Evolutionary conservation across 768 basidiomycete genomes (phyloP).

Genomic region (Austroboletus eburneus): DNA sequence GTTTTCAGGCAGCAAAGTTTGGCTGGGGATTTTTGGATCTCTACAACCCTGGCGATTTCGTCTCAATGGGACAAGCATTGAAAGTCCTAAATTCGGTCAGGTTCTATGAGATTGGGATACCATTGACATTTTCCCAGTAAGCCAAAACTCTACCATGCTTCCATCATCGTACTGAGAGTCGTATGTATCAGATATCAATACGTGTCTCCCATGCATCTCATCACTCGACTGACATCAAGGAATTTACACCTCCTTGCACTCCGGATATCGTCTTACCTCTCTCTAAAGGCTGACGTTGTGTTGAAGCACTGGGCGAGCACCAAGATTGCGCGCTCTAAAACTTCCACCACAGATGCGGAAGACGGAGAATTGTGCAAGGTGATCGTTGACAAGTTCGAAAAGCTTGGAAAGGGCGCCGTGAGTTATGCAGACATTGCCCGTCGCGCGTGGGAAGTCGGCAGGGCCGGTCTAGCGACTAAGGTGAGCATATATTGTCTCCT

Average conservation of each 20-base stretch:
- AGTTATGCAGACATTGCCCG: constrained; percentile 95
- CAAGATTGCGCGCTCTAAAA: constrained; percentile 75
- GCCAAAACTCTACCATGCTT: constrained; percentile 21
- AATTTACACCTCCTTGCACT: constrained; percentile 91
- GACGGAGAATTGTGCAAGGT: constrained; percentile 76
- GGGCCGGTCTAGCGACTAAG: constrained; percentile 78
- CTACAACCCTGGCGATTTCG: constrained; percentile 88
- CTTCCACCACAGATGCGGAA: constrained; percentile 53
- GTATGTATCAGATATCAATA: constrained; percentile 62
- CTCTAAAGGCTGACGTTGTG: constrained; percentile 80
- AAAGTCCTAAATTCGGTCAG: constrained; percentile 94
- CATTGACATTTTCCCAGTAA: constrained; percentile 87
- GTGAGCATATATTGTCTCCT: constrained; percentile 34
- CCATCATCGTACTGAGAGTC: constrained; percentile 1
- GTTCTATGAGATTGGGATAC: constrained; percentile 89
- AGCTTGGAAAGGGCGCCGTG: constrained; percentile 71
- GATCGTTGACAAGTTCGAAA: constrained; percentile 89
- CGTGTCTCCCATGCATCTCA: constrained; percentile 74
- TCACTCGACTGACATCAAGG: constrained; percentile 78
- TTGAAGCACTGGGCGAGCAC: constrained; percentile 95
- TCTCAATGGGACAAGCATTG: constrained; percentile 86
- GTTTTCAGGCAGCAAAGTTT: constrained; percentile 85
- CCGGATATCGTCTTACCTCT: constrained; percentile 80
- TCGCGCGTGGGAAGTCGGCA: constrained; percentile 87
- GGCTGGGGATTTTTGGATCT: constrained; percentile 92